Base-by-base conservation (phyloP, 495 filamentous ascomycete species). In the Glutinoglossum americanum region DNA sequence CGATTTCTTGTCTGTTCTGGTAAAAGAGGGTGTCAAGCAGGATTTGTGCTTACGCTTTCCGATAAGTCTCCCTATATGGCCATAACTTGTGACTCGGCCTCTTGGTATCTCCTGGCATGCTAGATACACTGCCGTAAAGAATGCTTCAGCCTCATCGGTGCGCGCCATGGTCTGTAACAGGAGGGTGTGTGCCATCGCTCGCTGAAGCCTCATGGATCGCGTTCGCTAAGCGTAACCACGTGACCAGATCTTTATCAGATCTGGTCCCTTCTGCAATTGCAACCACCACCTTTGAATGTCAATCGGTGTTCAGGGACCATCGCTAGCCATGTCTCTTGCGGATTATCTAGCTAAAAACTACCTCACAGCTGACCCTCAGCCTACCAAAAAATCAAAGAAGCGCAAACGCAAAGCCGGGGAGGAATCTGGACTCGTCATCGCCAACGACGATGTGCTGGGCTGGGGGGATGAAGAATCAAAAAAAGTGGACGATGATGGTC, bases 261-360 rank as follows among this genome's bases (percentile, higher is more conserved):
- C n/a, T n/a, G n/a, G n/a, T n/a, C n/a, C n/a, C n/a, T n/a, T n/a
- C n/a, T n/a, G n/a, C n/a, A n/a, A n/a, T n/a, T n/a, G n/a, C n/a
- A n/a, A n/a, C n/a, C n/a, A n/a, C n/a, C n/a, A n/a, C n/a, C n/a
- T n/a, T n/a, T n/a, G n/a, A n/a, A n/a, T n/a, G n/a, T n/a, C n/a
- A n/a, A n/a, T n/a, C n/a, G n/a, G n/a, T n/a, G n/a, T 33, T 9
- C 30, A 33, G 37, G 13, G 37, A 11, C 3, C 15, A 7, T 15
- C 15, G 6, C 37, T 8, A 56, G 62, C 49, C 45, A 74, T 72
- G 68, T 77, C 82, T 57, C 78, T 94, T 62, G 82, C 89, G 28
- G 79, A 80, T 69, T 99, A 97, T 69, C 82, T 99, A 54, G 89
- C 92, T 56, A 84, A 89, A 62, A 94, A 89, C 69, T 99, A 99